A percentile compares a stretch with the other conserved stretches of the same genome.
phyloP scores from a whole-genome alignment of 352 stramenopile species.

The Phytophthora multivora region DNA sequence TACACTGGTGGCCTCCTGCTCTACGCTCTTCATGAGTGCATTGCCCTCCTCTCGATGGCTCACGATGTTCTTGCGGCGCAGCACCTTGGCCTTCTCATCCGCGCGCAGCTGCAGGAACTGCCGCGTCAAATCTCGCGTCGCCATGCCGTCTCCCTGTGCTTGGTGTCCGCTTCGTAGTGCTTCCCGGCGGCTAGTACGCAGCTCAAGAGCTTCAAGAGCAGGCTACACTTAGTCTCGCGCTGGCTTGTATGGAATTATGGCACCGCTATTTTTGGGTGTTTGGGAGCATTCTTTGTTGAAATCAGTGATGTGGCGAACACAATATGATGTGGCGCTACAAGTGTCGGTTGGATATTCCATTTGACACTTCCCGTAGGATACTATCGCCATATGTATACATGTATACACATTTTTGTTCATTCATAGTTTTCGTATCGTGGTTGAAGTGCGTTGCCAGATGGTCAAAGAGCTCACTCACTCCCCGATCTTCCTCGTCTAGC shows the following conservation, averaged over 20 bases:
- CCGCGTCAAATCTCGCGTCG: slow-evolving; percentile 79
- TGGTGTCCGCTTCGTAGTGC: not conserved
- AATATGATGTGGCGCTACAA: too few species aligned
- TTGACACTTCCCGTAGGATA: not conserved
- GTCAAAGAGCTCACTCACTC: slow-evolving; percentile 9
- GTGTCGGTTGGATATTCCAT: too few species aligned
- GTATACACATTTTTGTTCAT: slow-evolving; percentile 6
- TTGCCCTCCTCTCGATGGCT: slow-evolving; percentile 69
- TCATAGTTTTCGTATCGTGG: slow-evolving; percentile 15
- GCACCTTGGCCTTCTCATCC: slow-evolving; percentile 83
- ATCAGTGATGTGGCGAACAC: not conserved
- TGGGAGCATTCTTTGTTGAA: too few species aligned
- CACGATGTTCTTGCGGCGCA: slow-evolving; percentile 87
- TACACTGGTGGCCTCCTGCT: slow-evolving; percentile 42
- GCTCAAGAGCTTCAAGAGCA: not conserved
- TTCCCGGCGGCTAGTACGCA: not conserved
- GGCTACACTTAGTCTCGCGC: not conserved
- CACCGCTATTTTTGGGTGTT: not conserved
- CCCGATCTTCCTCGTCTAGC: slow-evolving; percentile 3
- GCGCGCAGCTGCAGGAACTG: slow-evolving; percentile 71
- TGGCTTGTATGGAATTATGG: slow-evolving; percentile 10
- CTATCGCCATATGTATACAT: too few species aligned
- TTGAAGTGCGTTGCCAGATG: slow-evolving; percentile 10
- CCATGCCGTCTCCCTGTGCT: slow-evolving; percentile 42
- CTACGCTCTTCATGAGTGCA: slow-evolving; percentile 65